Evolutionary conservation across 2,329 filamentous ascomycete species (phyloP).

Genomic region (Neopestalotiopsis rosae): DNA sequence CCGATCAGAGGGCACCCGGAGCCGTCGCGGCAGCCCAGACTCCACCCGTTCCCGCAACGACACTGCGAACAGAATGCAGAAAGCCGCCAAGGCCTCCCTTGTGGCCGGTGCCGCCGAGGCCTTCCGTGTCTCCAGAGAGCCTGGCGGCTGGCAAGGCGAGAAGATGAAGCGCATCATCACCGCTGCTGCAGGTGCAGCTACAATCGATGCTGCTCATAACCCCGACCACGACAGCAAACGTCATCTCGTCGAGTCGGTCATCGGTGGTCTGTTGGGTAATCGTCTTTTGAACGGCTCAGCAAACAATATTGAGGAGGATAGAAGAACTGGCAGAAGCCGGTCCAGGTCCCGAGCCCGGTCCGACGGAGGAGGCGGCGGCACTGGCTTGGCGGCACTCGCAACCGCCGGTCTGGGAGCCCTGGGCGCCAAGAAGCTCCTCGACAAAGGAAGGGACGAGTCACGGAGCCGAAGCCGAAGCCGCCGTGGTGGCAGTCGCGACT

Average conservation of each 20-base stretch:
- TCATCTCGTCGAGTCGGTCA: constrained; percentile 83
- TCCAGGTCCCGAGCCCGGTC: constrained; percentile 72
- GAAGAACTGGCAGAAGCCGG: constrained; percentile 65
- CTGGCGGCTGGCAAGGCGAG: constrained; percentile 86
- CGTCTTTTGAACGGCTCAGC: constrained; percentile 82
- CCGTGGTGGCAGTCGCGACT: constrained; percentile 52
- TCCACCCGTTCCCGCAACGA: constrained; percentile 51
- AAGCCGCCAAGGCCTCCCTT: constrained; percentile 89
- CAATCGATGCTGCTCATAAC: constrained; percentile 80
- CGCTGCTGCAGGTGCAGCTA: constrained; percentile 83
- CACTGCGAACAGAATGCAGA: constrained; percentile 68
- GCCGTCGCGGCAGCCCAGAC: constrained; percentile 43
- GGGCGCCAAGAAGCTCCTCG: constrained; percentile 64
- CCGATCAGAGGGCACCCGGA: constrained; percentile 28
- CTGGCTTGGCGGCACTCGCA: constrained; percentile 66
- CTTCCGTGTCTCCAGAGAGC: constrained; percentile 87
- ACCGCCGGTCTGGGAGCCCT: constrained; percentile 67
- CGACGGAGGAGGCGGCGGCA: constrained; percentile 46
- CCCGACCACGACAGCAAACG: constrained; percentile 78
- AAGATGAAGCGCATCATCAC: constrained; percentile 93
- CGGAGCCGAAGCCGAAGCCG: constrained; percentile 60
- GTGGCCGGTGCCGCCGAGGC: constrained; percentile 91
- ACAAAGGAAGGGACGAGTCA: constrained; percentile 44
- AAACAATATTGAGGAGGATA: constrained; percentile 68
- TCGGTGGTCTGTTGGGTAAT: constrained; percentile 87